phyloP scores from a whole-genome alignment of 176 grass and related monocot species.

The Ensete ventricosum region DNA sequence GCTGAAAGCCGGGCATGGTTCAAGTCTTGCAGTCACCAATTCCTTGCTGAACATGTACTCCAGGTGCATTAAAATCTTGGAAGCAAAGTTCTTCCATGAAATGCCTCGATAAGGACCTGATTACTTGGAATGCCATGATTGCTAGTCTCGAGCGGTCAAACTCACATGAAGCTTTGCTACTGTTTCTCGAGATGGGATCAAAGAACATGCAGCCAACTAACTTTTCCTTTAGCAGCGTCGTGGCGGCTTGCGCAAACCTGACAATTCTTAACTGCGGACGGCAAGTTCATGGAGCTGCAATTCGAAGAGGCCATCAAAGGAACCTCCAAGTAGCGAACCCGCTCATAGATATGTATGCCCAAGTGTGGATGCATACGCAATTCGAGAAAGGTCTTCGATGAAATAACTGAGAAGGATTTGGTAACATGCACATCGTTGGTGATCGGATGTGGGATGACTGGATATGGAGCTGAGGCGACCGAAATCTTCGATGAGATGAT shows the following conservation, averaged over 20 bases:
- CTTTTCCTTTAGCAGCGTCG: constrained; percentile 39
- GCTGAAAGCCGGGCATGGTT: constrained; percentile 29
- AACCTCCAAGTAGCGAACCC: constrained; percentile 41
- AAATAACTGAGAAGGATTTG: constrained; percentile 33
- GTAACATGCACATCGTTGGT: constrained; percentile 52
- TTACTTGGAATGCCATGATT: constrained; percentile 61
- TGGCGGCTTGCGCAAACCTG: constrained; percentile 36
- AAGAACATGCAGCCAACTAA: constrained; percentile 21
- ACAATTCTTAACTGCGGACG: constrained; percentile 33
- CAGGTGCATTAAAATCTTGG: constrained; percentile 25
- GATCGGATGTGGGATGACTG: constrained; percentile 42
- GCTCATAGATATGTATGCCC: constrained; percentile 51
- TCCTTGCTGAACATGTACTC: constrained; percentile 48
- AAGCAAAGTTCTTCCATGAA: constrained; percentile 37
- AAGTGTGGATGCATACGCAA: constrained; percentile 35
- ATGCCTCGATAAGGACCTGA: constrained; percentile 30
- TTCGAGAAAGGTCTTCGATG: constrained; percentile 37
- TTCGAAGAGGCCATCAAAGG: constrained; percentile 27
- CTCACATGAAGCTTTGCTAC: constrained; percentile 35
- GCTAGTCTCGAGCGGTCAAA: constrained; percentile 23
- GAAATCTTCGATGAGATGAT: constrained; percentile 46
- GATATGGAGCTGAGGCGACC: constrained; percentile 22
- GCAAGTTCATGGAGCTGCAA: constrained; percentile 36
- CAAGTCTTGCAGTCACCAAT: constrained; percentile 35
- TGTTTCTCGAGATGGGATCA: constrained; percentile 35